Percentiles rank a stretch among this genome's conserved stretches.
Conservation (phyloP, 306 rosid species). For the Sophora flavescens region DNA sequence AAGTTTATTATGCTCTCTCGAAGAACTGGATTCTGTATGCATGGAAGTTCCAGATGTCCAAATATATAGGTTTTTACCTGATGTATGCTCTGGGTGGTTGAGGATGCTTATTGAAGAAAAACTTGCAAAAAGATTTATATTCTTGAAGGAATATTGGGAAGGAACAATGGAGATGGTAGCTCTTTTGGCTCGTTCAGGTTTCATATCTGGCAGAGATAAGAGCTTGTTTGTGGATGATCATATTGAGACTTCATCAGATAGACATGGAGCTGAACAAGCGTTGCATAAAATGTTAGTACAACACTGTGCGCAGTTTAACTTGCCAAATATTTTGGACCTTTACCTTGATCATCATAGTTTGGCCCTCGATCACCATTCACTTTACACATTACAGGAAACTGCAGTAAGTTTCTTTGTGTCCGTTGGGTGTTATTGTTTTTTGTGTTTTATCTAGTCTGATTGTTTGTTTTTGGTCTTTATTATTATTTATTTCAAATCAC, state of each 20-base stretch:
- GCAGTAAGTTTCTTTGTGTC: conserved; percentile 73
- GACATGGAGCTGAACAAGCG: conserved; percentile 65
- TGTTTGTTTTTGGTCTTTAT: conserved; percentile 37
- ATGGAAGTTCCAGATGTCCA: conserved; percentile 74
- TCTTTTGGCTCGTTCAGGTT: conserved; percentile 87
- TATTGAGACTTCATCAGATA: conserved; percentile 54
- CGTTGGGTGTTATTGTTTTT: conserved; percentile 42
- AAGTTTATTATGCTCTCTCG: conserved; percentile 72
- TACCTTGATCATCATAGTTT: conserved; percentile 81
- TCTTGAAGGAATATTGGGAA: conserved; percentile 91
- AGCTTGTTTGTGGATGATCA: conserved; percentile 53
- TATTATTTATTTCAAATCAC: conserved; percentile 29
- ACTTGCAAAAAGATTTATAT: conserved; percentile 76
- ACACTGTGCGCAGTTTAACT: conserved; percentile 74
- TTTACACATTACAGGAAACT: conserved; percentile 72
- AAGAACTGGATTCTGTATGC: conserved; percentile 84
- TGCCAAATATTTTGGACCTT: conserved; percentile 90
- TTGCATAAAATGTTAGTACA: conserved; percentile 73
- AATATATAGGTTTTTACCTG: conserved; percentile 66
- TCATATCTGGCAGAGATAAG: conserved; percentile 55
- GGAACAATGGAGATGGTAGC: conserved; percentile 74
- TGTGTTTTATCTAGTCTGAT: conserved; percentile 44
- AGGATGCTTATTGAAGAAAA: conserved; percentile 80
- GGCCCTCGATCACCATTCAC: conserved; percentile 69
- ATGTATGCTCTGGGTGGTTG: conserved; percentile 76